Evolutionary conservation across 768 basidiomycete species (phyloP), one percentile per base, ranked within the genome.

Genomic region (Suillus americanus): DNA sequence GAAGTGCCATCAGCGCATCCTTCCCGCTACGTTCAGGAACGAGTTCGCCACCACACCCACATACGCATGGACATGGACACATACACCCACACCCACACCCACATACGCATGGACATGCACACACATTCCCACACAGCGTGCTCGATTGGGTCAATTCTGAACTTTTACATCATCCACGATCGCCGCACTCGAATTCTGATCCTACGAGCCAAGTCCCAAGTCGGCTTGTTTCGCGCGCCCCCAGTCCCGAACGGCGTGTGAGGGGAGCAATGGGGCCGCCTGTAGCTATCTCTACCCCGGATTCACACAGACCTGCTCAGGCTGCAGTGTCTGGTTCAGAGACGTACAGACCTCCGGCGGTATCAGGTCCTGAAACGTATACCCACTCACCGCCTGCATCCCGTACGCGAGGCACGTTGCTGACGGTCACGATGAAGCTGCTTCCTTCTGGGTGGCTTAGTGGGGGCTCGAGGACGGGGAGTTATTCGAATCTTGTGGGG

Each of bases 81-180:
- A 10, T 37, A 1, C 56, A 18, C 14, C 56, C 14, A 3, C 16
- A 25, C 14, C 6, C 56, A 1, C 56, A 18, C 14, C 56, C 16
- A 9, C 57, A 59, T 1, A 9, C 20, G 9, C 43, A 45, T n/a
- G 20, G 3, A n/a, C 43, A 38, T 16, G 8, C 14, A 3, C 16
- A 25, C 14, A 18, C 56, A 1, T 37, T 38, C 14, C 56, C 16
- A 5, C 57, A 59, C 12, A 28, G 18, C 25, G 9, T 41, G 18
- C 80, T 92, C 61, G 89, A 92, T 61, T 93, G 90, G 87, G 86
- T 94, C 63, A 93, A 95, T 74, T 91, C 91, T 6, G 95, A 95
- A 77, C 83, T 97, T 3, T 79, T 95, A 59, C 79, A 89, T 18
- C 89, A 91, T 35, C 82, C 86, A 2, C 74, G 75, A 28, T 70